Evolutionary conservation across 1,284 basidiomycete species (phyloP).

Genomic region (Leucoagaricus sp.): DNA sequence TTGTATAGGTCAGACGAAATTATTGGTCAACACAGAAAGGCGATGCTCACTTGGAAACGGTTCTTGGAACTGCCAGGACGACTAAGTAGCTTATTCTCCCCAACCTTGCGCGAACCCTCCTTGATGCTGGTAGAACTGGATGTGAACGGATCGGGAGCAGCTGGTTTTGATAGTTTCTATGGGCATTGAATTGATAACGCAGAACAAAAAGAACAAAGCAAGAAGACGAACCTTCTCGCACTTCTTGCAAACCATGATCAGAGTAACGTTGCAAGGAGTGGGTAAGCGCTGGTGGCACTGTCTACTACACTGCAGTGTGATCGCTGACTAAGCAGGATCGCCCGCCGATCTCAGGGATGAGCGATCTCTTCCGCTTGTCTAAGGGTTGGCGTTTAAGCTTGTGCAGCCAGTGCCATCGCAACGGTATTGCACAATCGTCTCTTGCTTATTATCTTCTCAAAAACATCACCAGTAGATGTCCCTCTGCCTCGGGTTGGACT

Average conservation of each 20-base stretch:
- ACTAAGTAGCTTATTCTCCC: conserved; percentile 79
- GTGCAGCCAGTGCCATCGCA: conserved; percentile 22
- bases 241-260: conserved; percentile 70
- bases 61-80: conserved; percentile 69
- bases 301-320: conserved; percentile 20
- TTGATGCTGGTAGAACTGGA: conserved; percentile 72
- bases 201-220: conserved; percentile 22
- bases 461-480: conserved; percentile 14
- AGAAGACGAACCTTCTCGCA: conserved; percentile 64
- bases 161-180: conserved; percentile 81
- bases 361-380: neutral
- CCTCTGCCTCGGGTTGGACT: conserved; percentile 33
- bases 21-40: conserved; percentile 12
- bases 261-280: conserved; percentile 9
- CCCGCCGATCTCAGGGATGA: neutral
- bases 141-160: conserved; percentile 79
- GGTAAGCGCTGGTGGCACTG: neutral
- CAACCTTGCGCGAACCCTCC: conserved; percentile 76
- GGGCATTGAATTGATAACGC: conserved; percentile 23
- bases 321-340: conserved; percentile 35
- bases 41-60: conserved; percentile 61
- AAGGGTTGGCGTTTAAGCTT: conserved; percentile 13
- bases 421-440: conserved; percentile 28
- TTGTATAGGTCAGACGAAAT: conserved; percentile 22
- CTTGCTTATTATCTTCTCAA: conserved; percentile 27